Conservation (phyloP, 2,329 filamentous ascomycete genomes). For the Fusarium armeniacum region DNA sequence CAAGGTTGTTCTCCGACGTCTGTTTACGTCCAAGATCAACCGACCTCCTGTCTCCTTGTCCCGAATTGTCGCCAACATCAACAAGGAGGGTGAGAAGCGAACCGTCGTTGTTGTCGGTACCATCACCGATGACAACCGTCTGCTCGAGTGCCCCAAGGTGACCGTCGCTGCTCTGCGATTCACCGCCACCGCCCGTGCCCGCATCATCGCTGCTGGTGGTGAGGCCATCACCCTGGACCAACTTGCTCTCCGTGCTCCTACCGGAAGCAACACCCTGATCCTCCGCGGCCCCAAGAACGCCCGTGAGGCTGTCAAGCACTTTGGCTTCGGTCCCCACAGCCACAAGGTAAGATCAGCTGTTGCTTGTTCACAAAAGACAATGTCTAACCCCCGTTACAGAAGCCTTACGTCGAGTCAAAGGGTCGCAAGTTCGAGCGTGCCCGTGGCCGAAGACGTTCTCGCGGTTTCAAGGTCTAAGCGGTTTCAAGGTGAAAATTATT, state of each 20-base stretch:
- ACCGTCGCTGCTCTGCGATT: conserved; percentile 95
- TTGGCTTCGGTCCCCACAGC: conserved; percentile 97
- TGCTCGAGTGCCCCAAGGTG: conserved; percentile 90
- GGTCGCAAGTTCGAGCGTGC: conserved; percentile 99
- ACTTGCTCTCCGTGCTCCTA: conserved; percentile 94
- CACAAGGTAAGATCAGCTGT: conserved; percentile 79
- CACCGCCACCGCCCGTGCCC: conserved; percentile 94
- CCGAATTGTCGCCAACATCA: conserved; percentile 81
- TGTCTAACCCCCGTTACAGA: conserved; percentile 69
- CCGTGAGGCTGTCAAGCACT: conserved; percentile 98
- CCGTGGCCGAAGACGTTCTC: conserved; percentile 97
- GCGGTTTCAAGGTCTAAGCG: conserved; percentile 99
- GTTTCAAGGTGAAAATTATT: conserved; percentile 46
- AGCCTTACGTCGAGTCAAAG: conserved; percentile 98
- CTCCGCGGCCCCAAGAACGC: conserved; percentile 98
- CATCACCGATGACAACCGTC: conserved; percentile 97
- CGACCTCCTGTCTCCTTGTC: conserved; percentile 94
- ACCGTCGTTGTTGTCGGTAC: conserved; percentile 95
- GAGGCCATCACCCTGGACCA: conserved; percentile 97
- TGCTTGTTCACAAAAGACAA: neutral
- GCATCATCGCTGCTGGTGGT: conserved; percentile 93
- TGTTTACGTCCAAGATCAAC: conserved; percentile 99
- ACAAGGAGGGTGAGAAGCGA: conserved; percentile 78
- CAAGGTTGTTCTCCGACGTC: conserved; percentile 96
- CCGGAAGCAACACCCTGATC: conserved; percentile 95